Evolutionary conservation across 345 rosid genomes (phyloP).

Genomic region (Eucalyptus microcorys): DNA sequence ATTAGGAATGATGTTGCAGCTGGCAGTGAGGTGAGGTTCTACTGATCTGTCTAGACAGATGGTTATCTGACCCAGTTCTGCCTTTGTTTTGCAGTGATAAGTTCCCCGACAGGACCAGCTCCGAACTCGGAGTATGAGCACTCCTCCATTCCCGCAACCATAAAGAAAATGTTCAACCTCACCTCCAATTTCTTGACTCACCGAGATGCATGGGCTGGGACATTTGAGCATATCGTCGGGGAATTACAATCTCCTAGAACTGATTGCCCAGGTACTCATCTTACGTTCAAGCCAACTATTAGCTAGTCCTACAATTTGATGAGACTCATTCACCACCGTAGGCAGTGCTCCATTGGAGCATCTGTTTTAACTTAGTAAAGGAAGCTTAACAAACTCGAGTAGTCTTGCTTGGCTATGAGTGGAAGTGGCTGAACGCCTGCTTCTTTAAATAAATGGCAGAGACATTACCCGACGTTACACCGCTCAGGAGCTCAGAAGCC

Average conservation of each 20-base stretch:
- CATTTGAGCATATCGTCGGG: slow-evolving; percentile 67
- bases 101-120: slow-evolving; percentile 56
- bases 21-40: neutral
- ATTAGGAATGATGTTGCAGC: neutral
- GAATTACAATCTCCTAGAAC: slow-evolving; percentile 68
- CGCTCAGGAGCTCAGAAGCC: slow-evolving; percentile 65
- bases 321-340: neutral
- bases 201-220: slow-evolving; percentile 98
- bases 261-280: slow-evolving; percentile 65
- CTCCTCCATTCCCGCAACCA: slow-evolving; percentile 90
- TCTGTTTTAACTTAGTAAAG: neutral
- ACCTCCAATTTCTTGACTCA: slow-evolving; percentile 82
- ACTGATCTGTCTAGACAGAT: neutral
- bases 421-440: neutral
- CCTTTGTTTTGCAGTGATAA: slow-evolving; percentile 36
- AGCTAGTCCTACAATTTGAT: neutral
- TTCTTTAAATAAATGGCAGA: slow-evolving; percentile 15
- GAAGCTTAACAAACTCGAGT: neutral
- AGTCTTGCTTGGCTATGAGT: neutral
- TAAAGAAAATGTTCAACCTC: slow-evolving; percentile 85
- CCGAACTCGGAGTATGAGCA: slow-evolving; percentile 81
- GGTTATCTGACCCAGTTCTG: neutral
- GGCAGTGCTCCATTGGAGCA: neutral
- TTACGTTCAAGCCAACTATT: neutral
- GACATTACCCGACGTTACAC: slow-evolving; percentile 60